Conservation (phyloP, 495 filamentous ascomycete genomes). For the Aspergillus olivimuriae region DNA sequence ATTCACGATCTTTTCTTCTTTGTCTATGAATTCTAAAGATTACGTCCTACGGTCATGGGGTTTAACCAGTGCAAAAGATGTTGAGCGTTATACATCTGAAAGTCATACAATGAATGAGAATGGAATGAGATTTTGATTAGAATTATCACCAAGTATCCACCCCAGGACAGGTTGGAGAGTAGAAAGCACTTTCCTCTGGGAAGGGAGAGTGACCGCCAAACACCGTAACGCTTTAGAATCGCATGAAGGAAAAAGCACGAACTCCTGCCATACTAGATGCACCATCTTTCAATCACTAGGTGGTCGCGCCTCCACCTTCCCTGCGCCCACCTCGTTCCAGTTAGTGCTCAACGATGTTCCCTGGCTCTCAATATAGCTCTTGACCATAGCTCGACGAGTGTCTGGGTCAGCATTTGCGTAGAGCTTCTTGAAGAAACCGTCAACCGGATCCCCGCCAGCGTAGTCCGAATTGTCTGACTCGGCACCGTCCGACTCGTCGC, state of each 20-base stretch:
- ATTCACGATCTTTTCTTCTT: too few relatives aligned
- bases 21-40: too few relatives aligned
- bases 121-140: too few relatives aligned
- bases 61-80: too few relatives aligned
- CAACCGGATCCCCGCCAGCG: constrained; percentile 64
- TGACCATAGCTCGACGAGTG: constrained; percentile 90
- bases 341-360: constrained; percentile 91
- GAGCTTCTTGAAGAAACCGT: constrained; percentile 86
- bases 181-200: too few relatives aligned
- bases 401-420: constrained; percentile 76
- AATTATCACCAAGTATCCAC: too few relatives aligned
- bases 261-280: too few relatives aligned
- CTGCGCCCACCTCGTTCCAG: constrained; percentile 76
- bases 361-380: constrained; percentile 89
- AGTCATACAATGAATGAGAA: too few relatives aligned
- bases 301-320: constrained; percentile 64
- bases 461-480: constrained; percentile 50
- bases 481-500: constrained; percentile 37
- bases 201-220: background rate
- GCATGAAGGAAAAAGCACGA: background rate
- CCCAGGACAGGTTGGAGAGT: too few relatives aligned
- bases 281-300: constrained; percentile 46
- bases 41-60: too few relatives aligned
- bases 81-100: too few relatives aligned
- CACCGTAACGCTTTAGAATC: background rate